Conservation (phyloP, 2,329 filamentous ascomycete genomes). For the Colletotrichum eleusines region DNA sequence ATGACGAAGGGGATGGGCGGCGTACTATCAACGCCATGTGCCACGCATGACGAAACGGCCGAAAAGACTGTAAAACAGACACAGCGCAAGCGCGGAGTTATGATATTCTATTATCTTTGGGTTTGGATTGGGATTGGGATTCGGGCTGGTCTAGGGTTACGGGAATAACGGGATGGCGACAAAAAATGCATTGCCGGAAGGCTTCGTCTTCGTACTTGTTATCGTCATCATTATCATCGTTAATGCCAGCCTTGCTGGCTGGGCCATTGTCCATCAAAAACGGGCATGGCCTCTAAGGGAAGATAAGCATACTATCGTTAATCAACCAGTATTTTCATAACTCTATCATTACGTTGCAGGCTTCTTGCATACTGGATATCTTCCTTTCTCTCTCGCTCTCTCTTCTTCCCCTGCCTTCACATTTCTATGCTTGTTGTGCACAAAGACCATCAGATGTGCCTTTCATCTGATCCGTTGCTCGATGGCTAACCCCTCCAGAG, state of each 20-base stretch:
- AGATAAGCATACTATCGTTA: slow-evolving; percentile 37
- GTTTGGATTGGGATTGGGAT: neutral
- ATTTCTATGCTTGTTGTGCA: neutral
- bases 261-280: neutral
- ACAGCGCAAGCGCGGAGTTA: slow-evolving; percentile 41
- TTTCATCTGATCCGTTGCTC: too few species aligned
- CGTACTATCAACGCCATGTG: slow-evolving; percentile 7
- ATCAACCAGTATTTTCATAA: slow-evolving; percentile 28
- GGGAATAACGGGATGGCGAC: slow-evolving; percentile 1
- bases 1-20: neutral
- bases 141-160: neutral
- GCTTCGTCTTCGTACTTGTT: neutral
- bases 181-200: neutral
- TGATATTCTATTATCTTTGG: neutral
- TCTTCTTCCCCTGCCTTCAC: neutral
- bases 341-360: slow-evolving; percentile 24
- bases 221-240: neutral
- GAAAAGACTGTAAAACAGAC: slow-evolving; percentile 34
- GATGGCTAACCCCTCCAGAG: too few species aligned
- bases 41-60: slow-evolving; percentile 36
- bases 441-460: neutral
- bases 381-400: neutral
- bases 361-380: slow-evolving; percentile 8
- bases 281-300: neutral
- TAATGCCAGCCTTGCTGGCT: slow-evolving; percentile 16